Evolutionary conservation across 2,329 filamentous ascomycete genomes (phyloP).

Genomic region (Rhexocercosporidium sp.): DNA sequence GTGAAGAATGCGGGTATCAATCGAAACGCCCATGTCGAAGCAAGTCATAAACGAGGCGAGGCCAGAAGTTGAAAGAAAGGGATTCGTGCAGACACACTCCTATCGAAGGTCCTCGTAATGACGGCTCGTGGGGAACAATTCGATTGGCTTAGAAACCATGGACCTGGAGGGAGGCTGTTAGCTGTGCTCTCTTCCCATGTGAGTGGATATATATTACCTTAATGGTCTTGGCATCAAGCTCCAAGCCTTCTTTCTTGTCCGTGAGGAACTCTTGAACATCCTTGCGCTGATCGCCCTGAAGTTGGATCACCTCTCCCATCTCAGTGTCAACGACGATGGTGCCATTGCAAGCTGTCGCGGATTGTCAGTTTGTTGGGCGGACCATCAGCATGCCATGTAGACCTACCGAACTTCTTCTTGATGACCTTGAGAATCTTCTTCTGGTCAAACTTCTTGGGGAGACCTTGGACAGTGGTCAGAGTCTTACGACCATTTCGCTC

Average conservation of each 20-base stretch:
- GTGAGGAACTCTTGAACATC: slow-evolving; percentile 97
- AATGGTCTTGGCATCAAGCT: slow-evolving; percentile 95
- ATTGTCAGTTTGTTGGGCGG: slow-evolving; percentile 5
- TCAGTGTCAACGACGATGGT: slow-evolving; percentile 95
- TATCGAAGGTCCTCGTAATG: slow-evolving; percentile 40
- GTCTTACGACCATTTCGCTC: slow-evolving; percentile 99
- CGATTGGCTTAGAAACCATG: slow-evolving; percentile 65
- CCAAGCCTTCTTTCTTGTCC: slow-evolving; percentile 93
- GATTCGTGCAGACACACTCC: slow-evolving; percentile 34
- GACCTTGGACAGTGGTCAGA: slow-evolving; percentile 98
- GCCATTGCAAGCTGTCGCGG: slow-evolving; percentile 89
- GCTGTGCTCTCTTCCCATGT: neutral
- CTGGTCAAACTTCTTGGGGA: slow-evolving; percentile 98
- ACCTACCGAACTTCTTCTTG: slow-evolving; percentile 97
- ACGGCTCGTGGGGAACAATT: slow-evolving; percentile 43
- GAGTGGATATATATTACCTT: slow-evolving; percentile 63
- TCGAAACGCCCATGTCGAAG: slow-evolving; percentile 41
- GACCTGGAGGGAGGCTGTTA: slow-evolving; percentile 46
- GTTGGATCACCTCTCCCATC: slow-evolving; percentile 99
- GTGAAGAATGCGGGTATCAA: slow-evolving; percentile 43
- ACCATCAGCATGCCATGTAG: neutral
- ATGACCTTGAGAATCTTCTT: slow-evolving; percentile 99
- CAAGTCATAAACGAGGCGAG: slow-evolving; percentile 36
- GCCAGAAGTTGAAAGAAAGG: slow-evolving; percentile 40
- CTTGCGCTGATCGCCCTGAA: slow-evolving; percentile 99